Conservation (phyloP, 1,284 basidiomycete genomes). For the Irpex rosettiformis region DNA sequence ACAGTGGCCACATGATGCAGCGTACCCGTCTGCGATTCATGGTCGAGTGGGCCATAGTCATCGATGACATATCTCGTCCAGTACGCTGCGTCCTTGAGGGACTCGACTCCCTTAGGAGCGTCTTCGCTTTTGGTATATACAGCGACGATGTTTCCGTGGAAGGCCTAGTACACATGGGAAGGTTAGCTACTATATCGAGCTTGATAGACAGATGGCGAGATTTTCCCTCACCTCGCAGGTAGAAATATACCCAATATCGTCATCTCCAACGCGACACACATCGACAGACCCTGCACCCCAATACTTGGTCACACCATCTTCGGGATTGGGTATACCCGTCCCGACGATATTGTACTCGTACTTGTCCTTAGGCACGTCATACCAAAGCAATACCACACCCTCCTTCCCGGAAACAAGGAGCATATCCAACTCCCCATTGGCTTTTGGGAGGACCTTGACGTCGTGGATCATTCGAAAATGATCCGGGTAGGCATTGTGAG, state of each 20-base stretch:
- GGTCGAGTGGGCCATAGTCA: constrained; percentile 26
- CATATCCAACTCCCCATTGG: constrained; percentile 21
- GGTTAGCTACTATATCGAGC: not conserved
- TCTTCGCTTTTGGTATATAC: constrained; percentile 24
- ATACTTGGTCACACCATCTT: constrained; percentile 15
- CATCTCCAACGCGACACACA: constrained; percentile 22
- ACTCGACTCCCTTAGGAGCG: constrained; percentile 20
- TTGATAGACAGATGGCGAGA: not conserved
- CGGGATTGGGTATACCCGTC: constrained; percentile 17
- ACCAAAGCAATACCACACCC: constrained; percentile 26
- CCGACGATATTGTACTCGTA: constrained; percentile 18
- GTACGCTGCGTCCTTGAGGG: not conserved
- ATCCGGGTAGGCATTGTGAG: not conserved
- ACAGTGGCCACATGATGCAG: constrained; percentile 22
- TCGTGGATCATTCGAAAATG: constrained; percentile 25
- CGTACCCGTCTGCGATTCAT: constrained; percentile 21
- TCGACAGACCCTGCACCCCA: constrained; percentile 28
- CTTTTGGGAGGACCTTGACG: constrained; percentile 18
- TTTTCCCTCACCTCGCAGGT: constrained; percentile 21
- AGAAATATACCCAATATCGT: constrained; percentile 28
- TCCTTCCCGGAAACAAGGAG: constrained; percentile 27
- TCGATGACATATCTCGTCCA: constrained; percentile 28
- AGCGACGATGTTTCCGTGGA: constrained; percentile 29
- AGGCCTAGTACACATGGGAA: constrained; percentile 19
- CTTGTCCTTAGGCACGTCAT: constrained; percentile 17